Base-by-base conservation (phyloP, 2,329 filamentous ascomycete species). In the Aspergillus sp. region DNA sequence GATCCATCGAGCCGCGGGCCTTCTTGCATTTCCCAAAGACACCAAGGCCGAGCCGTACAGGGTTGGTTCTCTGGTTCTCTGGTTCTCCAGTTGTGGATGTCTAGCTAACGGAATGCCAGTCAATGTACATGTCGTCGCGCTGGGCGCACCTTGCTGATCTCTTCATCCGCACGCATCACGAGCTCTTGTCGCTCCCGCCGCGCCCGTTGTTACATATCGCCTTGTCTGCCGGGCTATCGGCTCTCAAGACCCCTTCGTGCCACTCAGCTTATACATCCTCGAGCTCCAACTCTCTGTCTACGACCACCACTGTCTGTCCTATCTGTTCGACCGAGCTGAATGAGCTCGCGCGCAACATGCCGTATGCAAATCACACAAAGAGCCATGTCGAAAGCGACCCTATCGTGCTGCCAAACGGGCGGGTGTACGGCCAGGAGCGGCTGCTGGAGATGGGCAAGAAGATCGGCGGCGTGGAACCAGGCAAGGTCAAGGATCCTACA, bases 251-350 rank as follows among this genome's bases (percentile, higher is more conserved):
- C 1, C 91, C 91, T 0, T 80, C 86, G 11, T 98, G 91, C 56
- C 88, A 96, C 63, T 82, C 81, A 1, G 65, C 68, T 14, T 72
- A 71, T 45, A 66, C 74, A 4, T 71, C 74, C 1, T 71, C 72
- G 7, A 71, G 64, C 10, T 67, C 68, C 10, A 69, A 67, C 34
- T 64, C 64, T 13, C 61, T 66, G 29, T 66, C 64, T 16, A 72
- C 81, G 1, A 78, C 77, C 2, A 80, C 82, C 5, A 80, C 78
- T 30, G 78, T 96, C 26, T 98, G 91, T 49, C 91, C 91, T 3
- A 96, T 98, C 52, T 98, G 91, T 67, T 91, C 82, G 29, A 91
- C 82, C 1, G 91, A 98, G 61, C 74, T 98, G 35, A 96, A 96
- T 57, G 83, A 88, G 50, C 73, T 98, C 20, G 89, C 91, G 2